Evolutionary conservation across 108 stramenopile species (phyloP).

Genomic region (Asterionellopsis glacialis): DNA sequence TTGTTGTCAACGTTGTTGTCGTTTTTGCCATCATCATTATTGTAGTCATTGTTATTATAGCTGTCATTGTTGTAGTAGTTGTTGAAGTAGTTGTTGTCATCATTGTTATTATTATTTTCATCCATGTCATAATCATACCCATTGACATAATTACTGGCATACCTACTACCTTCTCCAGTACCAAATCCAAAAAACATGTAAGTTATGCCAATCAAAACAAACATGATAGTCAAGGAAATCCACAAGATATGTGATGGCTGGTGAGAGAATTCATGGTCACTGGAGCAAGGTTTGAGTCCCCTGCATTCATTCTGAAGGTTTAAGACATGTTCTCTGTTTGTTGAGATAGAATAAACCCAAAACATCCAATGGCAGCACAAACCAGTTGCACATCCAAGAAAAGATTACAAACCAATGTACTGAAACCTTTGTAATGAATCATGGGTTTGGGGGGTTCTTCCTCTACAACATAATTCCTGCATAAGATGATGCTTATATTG

Average conservation of each 20-base stretch:
- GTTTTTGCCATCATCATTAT: slow-evolving; percentile 11
- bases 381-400: slow-evolving; percentile 81
- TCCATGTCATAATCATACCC: slow-evolving; percentile 7
- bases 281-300: slow-evolving; percentile 24
- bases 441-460: slow-evolving; percentile 12
- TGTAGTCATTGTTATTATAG: not conserved
- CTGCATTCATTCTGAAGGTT: slow-evolving; percentile 67
- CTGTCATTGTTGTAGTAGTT: slow-evolving; percentile 4
- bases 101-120: slow-evolving; percentile 3
- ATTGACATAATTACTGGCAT: slow-evolving; percentile 9
- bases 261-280: not conserved
- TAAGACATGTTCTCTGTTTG: slow-evolving; percentile 74
- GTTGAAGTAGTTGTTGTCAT: not conserved
- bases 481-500: not conserved
- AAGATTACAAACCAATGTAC: slow-evolving; percentile 63
- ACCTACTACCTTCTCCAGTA: slow-evolving; percentile 1
- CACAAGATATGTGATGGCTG: slow-evolving; percentile 45
- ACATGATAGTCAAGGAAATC: slow-evolving; percentile 45
- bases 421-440: slow-evolving; percentile 69
- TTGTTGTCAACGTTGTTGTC: slow-evolving; percentile 17
- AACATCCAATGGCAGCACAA: slow-evolving; percentile 74
- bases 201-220: slow-evolving; percentile 44
- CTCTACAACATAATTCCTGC: not conserved
- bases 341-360: slow-evolving; percentile 65
- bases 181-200: slow-evolving; percentile 77